Evolutionary conservation across 176 grass and related monocot genomes (phyloP), one percentile per base, ranked within the genome.

Genomic region (Ensete ventricosum): DNA sequence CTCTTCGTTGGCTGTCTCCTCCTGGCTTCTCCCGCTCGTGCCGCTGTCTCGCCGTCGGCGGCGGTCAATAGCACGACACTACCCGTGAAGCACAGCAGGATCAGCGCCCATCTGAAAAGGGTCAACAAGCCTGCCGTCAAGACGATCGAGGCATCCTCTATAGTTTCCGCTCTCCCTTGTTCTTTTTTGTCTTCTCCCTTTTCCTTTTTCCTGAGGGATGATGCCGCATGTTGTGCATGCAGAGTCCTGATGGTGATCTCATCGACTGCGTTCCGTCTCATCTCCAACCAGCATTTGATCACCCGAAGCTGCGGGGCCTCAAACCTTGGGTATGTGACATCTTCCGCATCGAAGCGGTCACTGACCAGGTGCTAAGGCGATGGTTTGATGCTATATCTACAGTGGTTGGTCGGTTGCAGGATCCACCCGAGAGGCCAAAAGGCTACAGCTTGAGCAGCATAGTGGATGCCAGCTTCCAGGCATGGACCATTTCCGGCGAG

Each of bases 231-330:
- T 27, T 4, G 9, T 70, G 43, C 20, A 14, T 55, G 34, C 74
- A 76, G 74, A 76, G 74, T 24, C 43, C 74, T 52, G 74, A 76
- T 25, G 57, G 74, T 16, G 74, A 76, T 64, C 17, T 76, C 17
- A 76, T 76, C 4, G 74, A 76, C 57, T 76, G 74, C 43, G 57
- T 76, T 64, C 74, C 74, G 7, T 52, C 57, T 49, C 55, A 76
- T 62, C 74, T 76, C 43, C 74, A 76, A 24, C 74, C 74, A 11
- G 34, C 74, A 10, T 76, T 76, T 51, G 74, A 76, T 64, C 74
- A 76, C 23, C 74, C 74, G 21, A 64, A 76, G 57, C 34, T 76
- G 16, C 51, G 19, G 51, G 74, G 29, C 9, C 29, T 14, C 9
- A 63, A 62, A 50, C 74, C 74, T 26, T 51, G 3, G 34, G 74